Base-by-base conservation (phyloP, 176 grass and related monocot species). In the Melocanna baccifera region DNA sequence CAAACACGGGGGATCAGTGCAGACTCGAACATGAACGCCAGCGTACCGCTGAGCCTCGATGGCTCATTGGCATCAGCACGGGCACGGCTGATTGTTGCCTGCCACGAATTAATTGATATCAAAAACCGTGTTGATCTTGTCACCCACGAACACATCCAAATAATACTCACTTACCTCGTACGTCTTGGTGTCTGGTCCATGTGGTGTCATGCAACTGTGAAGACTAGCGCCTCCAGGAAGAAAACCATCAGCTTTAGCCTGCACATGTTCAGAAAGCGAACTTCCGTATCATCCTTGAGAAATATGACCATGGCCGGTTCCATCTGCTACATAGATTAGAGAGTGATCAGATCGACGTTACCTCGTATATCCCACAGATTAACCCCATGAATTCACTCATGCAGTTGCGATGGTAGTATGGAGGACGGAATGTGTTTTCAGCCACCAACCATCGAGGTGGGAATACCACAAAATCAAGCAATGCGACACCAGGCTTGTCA, bases 371-470 rank as follows among this genome's bases (percentile, higher is more conserved):
- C 37, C 96, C 96, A 15, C 89, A 80, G 23, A 98, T 95, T 19
- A 95, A 77, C 26, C 93, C 96, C 96, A 95, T 98, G 71, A 94
- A 98, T 78, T 98, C 91, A 16, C 83, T 98, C 96, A 95, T 98
- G 87, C 93, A 98, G 81, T 98, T 98, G 39, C 93, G 89, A 19
- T 98, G 96, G 48, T 95, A 98, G 76, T 98, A 94, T 3, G 96
- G 96, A 46, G 96, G 96, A 0, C 93, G 79, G 81, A 98, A 98
- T 15, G 96, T 98, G 57, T 98, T 91, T 34, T 98, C 96, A 37
- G 93, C 96, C 34, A 95, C 96, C 76, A 95, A 42, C 96, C 96
- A 98, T 70, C 96, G 79, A 1, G 93, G 92, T 34, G 96, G 91
- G 79, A 98, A 98, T 76, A 95, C 83, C 51, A 98, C 96, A 29